A percentile compares a stretch with the other conserved stretches of the same genome.
These are phyloP conservation scores for Penicillium steckii DNA, from an alignment of 495 filamentous ascomycete genomes.

Conservation along the genomic window DNA sequence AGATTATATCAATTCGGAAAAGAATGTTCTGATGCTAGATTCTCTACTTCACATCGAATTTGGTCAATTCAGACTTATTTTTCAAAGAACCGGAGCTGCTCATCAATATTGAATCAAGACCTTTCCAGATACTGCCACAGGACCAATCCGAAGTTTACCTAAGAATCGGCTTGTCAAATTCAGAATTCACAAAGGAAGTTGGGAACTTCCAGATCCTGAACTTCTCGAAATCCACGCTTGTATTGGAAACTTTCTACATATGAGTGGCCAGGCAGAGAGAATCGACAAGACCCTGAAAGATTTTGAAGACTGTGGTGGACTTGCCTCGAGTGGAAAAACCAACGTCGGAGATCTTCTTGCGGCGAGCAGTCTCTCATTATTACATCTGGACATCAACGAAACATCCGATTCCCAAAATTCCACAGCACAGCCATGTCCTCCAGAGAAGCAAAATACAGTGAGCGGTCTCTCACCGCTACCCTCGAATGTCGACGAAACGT, in stretches of 20 bases:
- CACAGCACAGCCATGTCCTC: slow-evolving; percentile 8
- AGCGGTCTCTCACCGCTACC: too few relatives aligned
- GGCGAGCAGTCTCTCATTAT: slow-evolving; percentile 12
- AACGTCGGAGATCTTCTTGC: slow-evolving; percentile 16
- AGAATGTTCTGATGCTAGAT: slow-evolving; percentile 13
- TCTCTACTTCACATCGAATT: slow-evolving; percentile 7
- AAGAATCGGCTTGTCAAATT: slow-evolving; percentile 12
- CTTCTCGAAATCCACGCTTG: slow-evolving; percentile 17
- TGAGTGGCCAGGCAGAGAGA: slow-evolving; percentile 13
- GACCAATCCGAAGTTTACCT: slow-evolving; percentile 8
- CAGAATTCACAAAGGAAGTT: slow-evolving; percentile 10
- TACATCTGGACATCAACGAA: slow-evolving; percentile 8
- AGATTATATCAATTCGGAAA: slow-evolving; percentile 10
- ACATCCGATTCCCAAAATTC: slow-evolving; percentile 6
- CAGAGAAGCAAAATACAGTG: slow-evolving; percentile 8
- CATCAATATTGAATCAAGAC: slow-evolving; percentile 19
- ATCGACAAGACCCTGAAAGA: slow-evolving; percentile 12
- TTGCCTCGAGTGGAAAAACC: slow-evolving; percentile 13
- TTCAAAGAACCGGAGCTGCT: slow-evolving; percentile 9
- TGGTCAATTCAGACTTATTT: slow-evolving; percentile 12
- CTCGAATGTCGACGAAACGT: too few relatives aligned
- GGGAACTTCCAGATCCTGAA: slow-evolving; percentile 15
- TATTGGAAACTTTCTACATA: slow-evolving; percentile 16
- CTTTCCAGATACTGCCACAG: slow-evolving; percentile 8
- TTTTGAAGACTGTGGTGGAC: slow-evolving; percentile 13